Evolutionary conservation across 2,329 filamentous ascomycete species (phyloP), one percentile per base, ranked within the genome.

Genomic region (Colletotrichum viniferum): DNA sequence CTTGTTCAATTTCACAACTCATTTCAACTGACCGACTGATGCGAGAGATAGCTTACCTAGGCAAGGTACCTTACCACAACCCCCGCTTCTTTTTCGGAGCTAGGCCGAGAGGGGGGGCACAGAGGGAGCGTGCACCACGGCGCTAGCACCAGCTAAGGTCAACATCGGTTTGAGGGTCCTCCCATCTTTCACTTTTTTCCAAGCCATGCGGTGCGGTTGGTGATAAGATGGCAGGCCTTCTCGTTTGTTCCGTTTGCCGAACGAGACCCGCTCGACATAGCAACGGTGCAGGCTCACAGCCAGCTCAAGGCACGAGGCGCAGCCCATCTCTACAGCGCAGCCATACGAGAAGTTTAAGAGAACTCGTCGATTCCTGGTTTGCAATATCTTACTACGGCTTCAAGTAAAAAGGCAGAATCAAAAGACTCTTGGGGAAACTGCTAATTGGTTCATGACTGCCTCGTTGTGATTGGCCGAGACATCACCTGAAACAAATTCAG

Each of bases 401-500:
- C 60, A 70, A 38, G n/a, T 66, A 71, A 56, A 73, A 34, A 71
- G 69, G 38, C 43, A 36, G 48, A 69, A 61, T 43, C 34, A 38
- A 36, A 55, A 71, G 36, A 55, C 58, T 21, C 16, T 16, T 28
- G 14, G n/a, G 10, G 30, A 60, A 74, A 73, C 69, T 56, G 34
- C 34, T 60, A 56, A 24, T 30, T 28, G 16, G 26, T 67, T 72
- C 14, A 56, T 62, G 63, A 48, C 38, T 63, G 13, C 56, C 38
- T 55, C n/a, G 18, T 24, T 26, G 7, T 75, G 62, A 75, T 75
- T 74, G 73, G 72, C 21, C 18, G 43, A 34, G 34, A 72, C 26
- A 36, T 30, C 68, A 75, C 75, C 76, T 77, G 76, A 77, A 77
- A 77, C 76, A 77, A 69, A 77, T 77, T 77, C 72, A 77, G 74